A percentile compares a stretch with the other conserved stretches of the same genome.
These are phyloP conservation scores for Flaveria trinervia DNA, from an alignment of 129 eudicot genomes.

Conservation along the genomic window DNA sequence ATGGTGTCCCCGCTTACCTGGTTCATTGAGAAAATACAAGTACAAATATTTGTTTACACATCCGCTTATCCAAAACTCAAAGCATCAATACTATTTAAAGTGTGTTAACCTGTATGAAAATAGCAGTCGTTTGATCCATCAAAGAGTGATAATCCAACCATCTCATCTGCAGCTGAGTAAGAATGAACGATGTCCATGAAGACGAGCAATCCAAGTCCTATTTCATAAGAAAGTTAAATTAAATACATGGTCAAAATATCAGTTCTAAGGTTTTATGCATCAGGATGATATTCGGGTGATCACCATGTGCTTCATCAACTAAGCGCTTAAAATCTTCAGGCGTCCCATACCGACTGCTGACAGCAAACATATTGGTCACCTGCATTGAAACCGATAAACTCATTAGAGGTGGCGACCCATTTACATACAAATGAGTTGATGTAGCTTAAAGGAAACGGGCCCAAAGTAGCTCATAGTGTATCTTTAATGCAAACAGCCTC, in stretches of 20 bases:
- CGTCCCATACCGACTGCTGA: constrained; percentile 95
- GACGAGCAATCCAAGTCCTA: constrained; percentile 89
- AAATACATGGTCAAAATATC: neutral
- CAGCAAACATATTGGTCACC: constrained; percentile 97
- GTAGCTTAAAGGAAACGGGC: neutral
- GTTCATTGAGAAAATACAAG: neutral
- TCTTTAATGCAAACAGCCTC: neutral
- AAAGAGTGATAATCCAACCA: constrained; percentile 91
- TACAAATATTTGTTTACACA: neutral
- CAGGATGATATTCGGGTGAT: neutral
- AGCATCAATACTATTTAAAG: neutral
- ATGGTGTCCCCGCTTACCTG: constrained; percentile 96
- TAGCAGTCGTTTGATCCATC: constrained; percentile 98
- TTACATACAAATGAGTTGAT: neutral
- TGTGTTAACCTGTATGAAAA: constrained; percentile 79
- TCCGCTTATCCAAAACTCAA: neutral
- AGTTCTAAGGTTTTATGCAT: constrained; percentile 18
- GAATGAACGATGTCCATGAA: constrained; percentile 95
- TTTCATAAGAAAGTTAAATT: neutral
- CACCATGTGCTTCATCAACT: constrained; percentile 99
- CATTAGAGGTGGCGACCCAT: constrained; percentile 2
- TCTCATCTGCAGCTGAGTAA: constrained; percentile 96
- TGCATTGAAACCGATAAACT: constrained; percentile 28
- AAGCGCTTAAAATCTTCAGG: constrained; percentile 95
- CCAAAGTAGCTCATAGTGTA: neutral